These are phyloP conservation scores for Gamarada debralockiae DNA, from an alignment of 495 filamentous ascomycete genomes.

Conservation along the genomic window DNA sequence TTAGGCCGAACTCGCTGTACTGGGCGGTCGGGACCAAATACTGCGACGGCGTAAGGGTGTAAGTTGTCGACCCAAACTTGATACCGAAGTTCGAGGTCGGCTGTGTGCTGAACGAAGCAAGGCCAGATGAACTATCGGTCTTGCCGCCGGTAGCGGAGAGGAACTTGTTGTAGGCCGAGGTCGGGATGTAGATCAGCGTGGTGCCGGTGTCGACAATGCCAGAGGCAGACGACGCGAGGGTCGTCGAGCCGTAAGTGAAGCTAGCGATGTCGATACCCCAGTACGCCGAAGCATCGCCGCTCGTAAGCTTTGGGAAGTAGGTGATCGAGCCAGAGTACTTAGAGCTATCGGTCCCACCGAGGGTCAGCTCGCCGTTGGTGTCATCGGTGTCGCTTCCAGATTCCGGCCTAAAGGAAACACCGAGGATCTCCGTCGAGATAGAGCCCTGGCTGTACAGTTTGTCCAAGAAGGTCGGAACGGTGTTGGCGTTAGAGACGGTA, in stretches of 20 bases:
- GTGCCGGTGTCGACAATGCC: conserved; percentile 17
- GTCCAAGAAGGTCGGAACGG: conserved; percentile 16
- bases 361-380: conserved; percentile 26
- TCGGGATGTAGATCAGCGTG: conserved; percentile 16
- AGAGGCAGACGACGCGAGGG: conserved; percentile 9
- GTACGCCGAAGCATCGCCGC: conserved; percentile 12
- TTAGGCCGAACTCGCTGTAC: conserved; percentile 10
- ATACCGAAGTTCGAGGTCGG: conserved; percentile 17
- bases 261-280: conserved; percentile 15
- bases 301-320: conserved; percentile 17
- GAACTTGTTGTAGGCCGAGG: conserved; percentile 15
- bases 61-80: conserved; percentile 16
- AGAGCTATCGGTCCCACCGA: conserved; percentile 28
- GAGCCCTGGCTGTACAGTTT: conserved; percentile 16
- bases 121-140: conserved; percentile 17
- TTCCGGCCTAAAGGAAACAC: conserved; percentile 20
- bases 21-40: conserved; percentile 16
- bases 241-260: conserved; percentile 13
- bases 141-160: conserved; percentile 11
- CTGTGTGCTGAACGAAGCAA: conserved; percentile 8
- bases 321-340: conserved; percentile 22
- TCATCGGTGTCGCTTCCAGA: conserved; percentile 15
- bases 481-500: conserved; percentile 10
- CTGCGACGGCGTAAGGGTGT: conserved; percentile 13
- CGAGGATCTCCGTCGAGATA: conserved; percentile 20